phyloP scores from a whole-genome alignment of 805 yeast species.

The Wickerhamomyces alni region DNA sequence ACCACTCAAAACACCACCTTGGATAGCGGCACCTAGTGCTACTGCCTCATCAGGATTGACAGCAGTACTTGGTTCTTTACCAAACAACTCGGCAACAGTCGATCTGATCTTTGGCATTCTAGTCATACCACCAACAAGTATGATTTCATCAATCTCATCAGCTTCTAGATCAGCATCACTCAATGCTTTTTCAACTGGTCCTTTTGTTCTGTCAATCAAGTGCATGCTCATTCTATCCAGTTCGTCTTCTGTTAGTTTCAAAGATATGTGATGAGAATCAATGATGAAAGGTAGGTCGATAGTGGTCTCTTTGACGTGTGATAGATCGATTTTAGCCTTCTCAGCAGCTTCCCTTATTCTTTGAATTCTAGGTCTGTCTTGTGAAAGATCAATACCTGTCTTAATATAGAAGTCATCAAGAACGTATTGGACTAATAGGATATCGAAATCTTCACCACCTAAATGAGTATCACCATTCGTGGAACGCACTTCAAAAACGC shows the following conservation, averaged over 20 bases:
- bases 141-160: conserved; percentile 65
- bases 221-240: conserved; percentile 62
- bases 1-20: conserved; percentile 82
- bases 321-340: conserved; percentile 66
- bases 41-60: conserved; percentile 94
- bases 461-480: conserved; percentile 82
- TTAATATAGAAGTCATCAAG: conserved; percentile 44
- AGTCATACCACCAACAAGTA: conserved; percentile 86
- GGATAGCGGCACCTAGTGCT: conserved; percentile 86
- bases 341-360: conserved; percentile 75
- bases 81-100: conserved; percentile 53
- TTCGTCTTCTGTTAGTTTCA: conserved; percentile 57
- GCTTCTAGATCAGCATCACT: conserved; percentile 66
- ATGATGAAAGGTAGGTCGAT: conserved; percentile 67
- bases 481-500: conserved; percentile 73
- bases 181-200: conserved; percentile 68
- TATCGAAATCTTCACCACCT: conserved; percentile 81
- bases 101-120: conserved; percentile 77
- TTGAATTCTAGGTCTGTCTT: conserved; percentile 55
- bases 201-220: conserved; percentile 60
- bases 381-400: conserved; percentile 47
- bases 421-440: conserved; percentile 47
- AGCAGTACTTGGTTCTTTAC: conserved; percentile 59
- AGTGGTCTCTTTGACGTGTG: conserved; percentile 55
- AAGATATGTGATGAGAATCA: conserved; percentile 53